Conservation (phyloP, 2,329 filamentous ascomycete genomes). For the Aspergillus texensis region DNA sequence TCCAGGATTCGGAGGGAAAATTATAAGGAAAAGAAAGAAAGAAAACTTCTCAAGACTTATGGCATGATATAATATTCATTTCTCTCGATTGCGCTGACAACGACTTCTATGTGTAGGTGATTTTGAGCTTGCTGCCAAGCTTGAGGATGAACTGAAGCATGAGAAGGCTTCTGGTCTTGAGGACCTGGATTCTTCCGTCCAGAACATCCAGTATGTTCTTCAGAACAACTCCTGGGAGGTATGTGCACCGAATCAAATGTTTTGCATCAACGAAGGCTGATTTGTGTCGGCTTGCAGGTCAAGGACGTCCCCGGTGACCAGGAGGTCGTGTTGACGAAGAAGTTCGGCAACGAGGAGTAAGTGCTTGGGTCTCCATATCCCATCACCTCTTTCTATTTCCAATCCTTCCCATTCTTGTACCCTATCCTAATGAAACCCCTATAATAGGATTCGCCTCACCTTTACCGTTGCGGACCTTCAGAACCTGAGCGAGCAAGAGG, state of each 20-base stretch:
- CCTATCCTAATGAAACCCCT: not conserved
- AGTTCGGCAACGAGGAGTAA: slow-evolving; percentile 85
- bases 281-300: slow-evolving; percentile 41
- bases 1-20: not conserved
- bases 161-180: slow-evolving; percentile 80
- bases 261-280: not conserved
- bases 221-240: slow-evolving; percentile 83
- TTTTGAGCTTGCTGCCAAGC: slow-evolving; percentile 81
- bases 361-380: slow-evolving; percentile 30
- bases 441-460: slow-evolving; percentile 69
- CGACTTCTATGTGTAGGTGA: slow-evolving; percentile 54
- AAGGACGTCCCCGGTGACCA: slow-evolving; percentile 82
- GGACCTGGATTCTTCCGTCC: slow-evolving; percentile 73
- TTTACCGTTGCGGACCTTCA: slow-evolving; percentile 86
- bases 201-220: slow-evolving; percentile 89
- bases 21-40: not conserved
- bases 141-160: slow-evolving; percentile 79
- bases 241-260: slow-evolving; percentile 15
- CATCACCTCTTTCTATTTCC: slow-evolving; percentile 3
- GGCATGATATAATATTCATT: not conserved
- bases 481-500: slow-evolving; percentile 62
- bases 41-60: not conserved
- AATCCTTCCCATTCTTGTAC: not conserved
- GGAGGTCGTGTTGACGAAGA: slow-evolving; percentile 81
- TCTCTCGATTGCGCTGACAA: not conserved